Evolutionary conservation across 2,329 filamentous ascomycete genomes (phyloP).

Genomic region (Neodidymelliopsis sp.): DNA sequence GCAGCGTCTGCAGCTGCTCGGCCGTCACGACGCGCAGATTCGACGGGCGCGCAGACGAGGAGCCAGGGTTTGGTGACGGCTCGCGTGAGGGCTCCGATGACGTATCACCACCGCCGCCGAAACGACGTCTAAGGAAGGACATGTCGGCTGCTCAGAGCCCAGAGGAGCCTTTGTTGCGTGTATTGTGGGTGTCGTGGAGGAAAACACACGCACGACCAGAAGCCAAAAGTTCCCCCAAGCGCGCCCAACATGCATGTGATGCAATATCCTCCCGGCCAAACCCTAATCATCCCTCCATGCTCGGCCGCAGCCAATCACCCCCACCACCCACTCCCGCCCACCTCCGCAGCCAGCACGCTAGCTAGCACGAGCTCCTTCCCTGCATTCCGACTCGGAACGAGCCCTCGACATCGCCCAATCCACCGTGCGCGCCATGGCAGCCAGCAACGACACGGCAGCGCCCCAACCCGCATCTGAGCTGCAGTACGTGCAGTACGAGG

Average conservation of each 20-base stretch:
- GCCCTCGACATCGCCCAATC: slow-evolving; percentile 1
- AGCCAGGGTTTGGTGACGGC: slow-evolving; percentile 32
- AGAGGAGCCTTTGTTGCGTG: not conserved
- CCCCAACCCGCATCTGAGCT: slow-evolving; percentile 46
- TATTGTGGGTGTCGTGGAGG: slow-evolving; percentile 1
- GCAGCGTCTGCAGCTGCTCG: slow-evolving; percentile 59
- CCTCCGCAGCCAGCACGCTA: slow-evolving; percentile 3
- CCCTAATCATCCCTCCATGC: not conserved
- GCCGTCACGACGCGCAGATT: slow-evolving; percentile 62
- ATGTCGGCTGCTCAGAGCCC: slow-evolving; percentile 25
- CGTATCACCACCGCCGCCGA: slow-evolving; percentile 41
- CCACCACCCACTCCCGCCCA: not conserved
- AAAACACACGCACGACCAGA: slow-evolving; percentile 9
- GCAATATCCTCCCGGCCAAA: not conserved
- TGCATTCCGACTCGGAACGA: slow-evolving; percentile 16
- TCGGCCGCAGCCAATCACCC: slow-evolving; percentile 7
- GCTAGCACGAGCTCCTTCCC: no score
- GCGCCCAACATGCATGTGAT: slow-evolving; percentile 13
- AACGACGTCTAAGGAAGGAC: slow-evolving; percentile 50
- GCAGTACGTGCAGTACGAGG: slow-evolving; percentile 67
- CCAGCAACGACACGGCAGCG: slow-evolving; percentile 1
- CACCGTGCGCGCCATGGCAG: slow-evolving; percentile 6
- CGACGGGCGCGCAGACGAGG: slow-evolving; percentile 45
- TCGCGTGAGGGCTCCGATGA: slow-evolving; percentile 35
- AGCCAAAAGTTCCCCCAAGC: slow-evolving; percentile 2